A percentile compares a stretch with the other conserved stretches of the same genome.
phyloP scores from a whole-genome alignment of 495 filamentous ascomycete genomes.

The Amniculicola lignicola region DNA sequence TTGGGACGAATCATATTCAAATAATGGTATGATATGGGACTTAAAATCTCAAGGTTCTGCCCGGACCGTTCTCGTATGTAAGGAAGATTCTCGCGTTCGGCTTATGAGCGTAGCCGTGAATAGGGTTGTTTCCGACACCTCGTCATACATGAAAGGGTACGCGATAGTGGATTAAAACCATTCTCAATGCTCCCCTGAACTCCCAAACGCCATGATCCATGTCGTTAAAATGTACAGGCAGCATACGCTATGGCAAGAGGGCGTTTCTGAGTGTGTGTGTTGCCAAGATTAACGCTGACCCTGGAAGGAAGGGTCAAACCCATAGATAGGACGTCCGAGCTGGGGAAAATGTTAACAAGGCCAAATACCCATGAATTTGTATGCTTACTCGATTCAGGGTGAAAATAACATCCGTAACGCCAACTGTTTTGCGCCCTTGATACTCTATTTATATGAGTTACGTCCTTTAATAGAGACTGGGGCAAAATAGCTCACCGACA shows the following conservation, averaged over 20 bases:
- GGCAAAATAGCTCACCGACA: conserved; percentile 16
- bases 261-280: not conserved
- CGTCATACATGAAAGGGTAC: not conserved
- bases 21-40: too few relatives aligned
- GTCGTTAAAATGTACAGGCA: too few relatives aligned
- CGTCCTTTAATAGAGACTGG: not conserved
- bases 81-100: too few relatives aligned
- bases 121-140: not conserved
- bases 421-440: conserved; percentile 22
- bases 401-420: conserved; percentile 21
- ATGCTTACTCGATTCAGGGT: conserved; percentile 24
- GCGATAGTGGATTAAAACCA: not conserved
- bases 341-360: not conserved
- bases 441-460: conserved; percentile 12
- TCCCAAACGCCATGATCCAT: not conserved
- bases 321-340: conserved; percentile 11
- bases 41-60: too few relatives aligned
- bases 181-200: not conserved
- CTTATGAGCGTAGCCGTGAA: not conserved
- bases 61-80: too few relatives aligned
- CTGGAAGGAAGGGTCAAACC: conserved; percentile 9
- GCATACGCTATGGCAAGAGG: too few relatives aligned
- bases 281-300: not conserved
- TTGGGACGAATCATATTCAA: too few relatives aligned
- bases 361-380: not conserved